Evolutionary conservation across 169 alveolate genomes (phyloP).

Genomic region (Plasmodium relictum): DNA sequence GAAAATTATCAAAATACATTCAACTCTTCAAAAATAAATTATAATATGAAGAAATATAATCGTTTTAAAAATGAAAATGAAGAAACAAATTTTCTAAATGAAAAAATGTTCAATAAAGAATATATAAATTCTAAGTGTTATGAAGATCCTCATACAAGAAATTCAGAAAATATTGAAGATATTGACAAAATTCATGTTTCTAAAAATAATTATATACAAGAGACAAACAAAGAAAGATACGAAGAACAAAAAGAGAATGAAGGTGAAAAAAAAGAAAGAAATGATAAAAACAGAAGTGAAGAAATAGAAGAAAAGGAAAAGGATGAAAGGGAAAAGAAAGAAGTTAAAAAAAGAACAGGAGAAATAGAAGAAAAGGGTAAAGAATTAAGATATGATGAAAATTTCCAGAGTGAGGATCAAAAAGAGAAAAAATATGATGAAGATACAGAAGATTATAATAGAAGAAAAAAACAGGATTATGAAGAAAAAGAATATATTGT

Average conservation of each 20-base stretch:
- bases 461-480: neutral
- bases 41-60: neutral
- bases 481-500: neutral
- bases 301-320: too few species aligned
- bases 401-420: neutral
- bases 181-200: neutral
- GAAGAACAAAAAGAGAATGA: conserved; percentile 1
- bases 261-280: neutral
- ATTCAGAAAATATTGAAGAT: conserved; percentile 40
- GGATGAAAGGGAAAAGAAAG: neutral
- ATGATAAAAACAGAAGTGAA: too few species aligned
- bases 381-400: neutral
- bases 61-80: conserved; percentile 1
- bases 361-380: neutral
- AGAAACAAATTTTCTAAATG: conserved; percentile 6
- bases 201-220: conserved; percentile 9
- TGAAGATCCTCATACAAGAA: conserved; percentile 29
- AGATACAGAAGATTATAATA: neutral
- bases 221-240: neutral
- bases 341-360: neutral
- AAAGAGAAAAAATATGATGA: neutral
- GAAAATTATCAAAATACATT: neutral
- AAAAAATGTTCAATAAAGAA: conserved; percentile 7
- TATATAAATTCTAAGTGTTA: conserved; percentile 15
- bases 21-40: neutral